A percentile compares a stretch with the other conserved stretches of the same genome.
phyloP scores from a whole-genome alignment of 768 basidiomycete species.

The Mrakia gelida region DNA sequence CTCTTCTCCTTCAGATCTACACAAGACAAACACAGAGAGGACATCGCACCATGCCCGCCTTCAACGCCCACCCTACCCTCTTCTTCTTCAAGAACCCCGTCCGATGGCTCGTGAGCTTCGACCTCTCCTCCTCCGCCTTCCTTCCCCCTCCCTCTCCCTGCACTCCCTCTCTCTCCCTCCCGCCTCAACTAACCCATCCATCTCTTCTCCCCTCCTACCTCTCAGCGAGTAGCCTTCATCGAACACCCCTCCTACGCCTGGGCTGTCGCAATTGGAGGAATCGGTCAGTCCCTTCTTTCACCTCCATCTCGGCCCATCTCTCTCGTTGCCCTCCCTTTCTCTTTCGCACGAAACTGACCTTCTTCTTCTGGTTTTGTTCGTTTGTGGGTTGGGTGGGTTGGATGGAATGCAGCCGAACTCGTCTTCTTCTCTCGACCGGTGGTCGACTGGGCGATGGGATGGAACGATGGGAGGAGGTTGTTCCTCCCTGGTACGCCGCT shows the following conservation, averaged over 20 bases:
- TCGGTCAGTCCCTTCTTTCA: background rate
- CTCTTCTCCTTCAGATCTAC: too few relatives aligned
- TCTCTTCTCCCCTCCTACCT: background rate
- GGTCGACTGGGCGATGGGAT: too few relatives aligned
- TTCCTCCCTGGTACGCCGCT: too few relatives aligned
- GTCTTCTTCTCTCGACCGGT: too few relatives aligned
- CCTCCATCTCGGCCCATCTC: background rate
- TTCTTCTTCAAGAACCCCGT: background rate
- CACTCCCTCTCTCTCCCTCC: background rate
- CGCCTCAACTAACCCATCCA: background rate
- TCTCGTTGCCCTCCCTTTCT: background rate
- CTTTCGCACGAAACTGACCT: background rate
- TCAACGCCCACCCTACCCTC: background rate
- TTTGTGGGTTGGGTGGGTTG: background rate
- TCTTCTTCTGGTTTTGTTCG: background rate
- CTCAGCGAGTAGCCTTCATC: slow-evolving; percentile 18
- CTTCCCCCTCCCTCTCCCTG: background rate
- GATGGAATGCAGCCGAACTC: too few relatives aligned
- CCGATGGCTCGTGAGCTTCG: background rate
- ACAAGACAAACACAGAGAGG: too few relatives aligned
- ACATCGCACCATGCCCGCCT: background rate
- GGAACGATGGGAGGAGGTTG: too few relatives aligned
- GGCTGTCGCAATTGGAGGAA: background rate
- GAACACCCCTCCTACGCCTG: slow-evolving; percentile 18
- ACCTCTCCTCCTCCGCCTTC: background rate